Evolutionary conservation across 1,284 basidiomycete genomes (phyloP).

Genomic region (Rhodofomes roseus): DNA sequence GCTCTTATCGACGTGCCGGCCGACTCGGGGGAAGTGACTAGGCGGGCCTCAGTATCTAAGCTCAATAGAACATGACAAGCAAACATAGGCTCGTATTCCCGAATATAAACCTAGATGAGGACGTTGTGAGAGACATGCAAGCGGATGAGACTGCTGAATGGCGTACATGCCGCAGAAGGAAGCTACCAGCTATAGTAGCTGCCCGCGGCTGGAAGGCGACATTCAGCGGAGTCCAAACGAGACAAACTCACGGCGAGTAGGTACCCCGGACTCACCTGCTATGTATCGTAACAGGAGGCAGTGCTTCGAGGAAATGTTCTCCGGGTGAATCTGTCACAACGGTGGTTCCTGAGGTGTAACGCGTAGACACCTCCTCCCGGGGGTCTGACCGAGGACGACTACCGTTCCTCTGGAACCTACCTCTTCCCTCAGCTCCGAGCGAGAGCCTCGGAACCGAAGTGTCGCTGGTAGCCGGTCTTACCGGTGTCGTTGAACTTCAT

Average conservation of each 20-base stretch:
- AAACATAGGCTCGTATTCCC: not conserved
- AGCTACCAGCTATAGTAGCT: not conserved
- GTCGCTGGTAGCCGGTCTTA: not conserved
- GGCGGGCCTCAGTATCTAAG: not conserved
- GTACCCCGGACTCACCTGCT: slow-evolving; percentile 1
- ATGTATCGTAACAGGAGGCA: not conserved
- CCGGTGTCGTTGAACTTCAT: not conserved
- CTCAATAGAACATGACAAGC: not conserved
- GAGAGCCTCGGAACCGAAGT: not conserved
- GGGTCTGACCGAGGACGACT: not conserved
- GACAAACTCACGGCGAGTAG: not conserved
- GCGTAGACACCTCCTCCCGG: not conserved
- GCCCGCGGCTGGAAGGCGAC: not conserved
- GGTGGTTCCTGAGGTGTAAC: not conserved
- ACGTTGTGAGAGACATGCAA: not conserved
- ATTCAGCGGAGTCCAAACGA: not conserved
- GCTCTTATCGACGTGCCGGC: not conserved
- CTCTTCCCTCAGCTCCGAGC: not conserved
- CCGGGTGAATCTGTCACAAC: not conserved
- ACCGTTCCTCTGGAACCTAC: not conserved
- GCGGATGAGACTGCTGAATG: not conserved
- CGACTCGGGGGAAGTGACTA: not conserved
- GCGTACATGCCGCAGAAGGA: not conserved
- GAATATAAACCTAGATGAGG: not conserved
- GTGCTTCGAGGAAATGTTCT: not conserved